Percentiles rank a stretch among this genome's conserved stretches.
Evolutionary conservation across 2,329 filamentous ascomycete genomes (phyloP).

Genomic region (Plectosphaerella sp.): DNA sequence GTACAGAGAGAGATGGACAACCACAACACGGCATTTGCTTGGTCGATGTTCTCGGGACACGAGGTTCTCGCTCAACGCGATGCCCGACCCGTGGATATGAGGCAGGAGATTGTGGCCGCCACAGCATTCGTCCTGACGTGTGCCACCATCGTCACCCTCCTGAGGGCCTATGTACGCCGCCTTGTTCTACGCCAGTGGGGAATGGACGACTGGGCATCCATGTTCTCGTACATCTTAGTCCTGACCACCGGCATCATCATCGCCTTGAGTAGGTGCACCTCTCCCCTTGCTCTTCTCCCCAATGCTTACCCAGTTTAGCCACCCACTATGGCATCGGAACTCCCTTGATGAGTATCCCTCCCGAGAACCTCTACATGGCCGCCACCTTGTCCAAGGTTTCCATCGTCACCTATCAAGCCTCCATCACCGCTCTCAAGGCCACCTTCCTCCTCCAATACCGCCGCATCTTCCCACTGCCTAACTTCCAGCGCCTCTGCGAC

Average conservation of each 20-base stretch:
- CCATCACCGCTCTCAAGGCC: conserved; percentile 24
- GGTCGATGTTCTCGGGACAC: too few species aligned
- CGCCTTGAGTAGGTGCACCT: conserved; percentile 4
- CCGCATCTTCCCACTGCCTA: conserved; percentile 19
- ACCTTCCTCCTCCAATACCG: conserved; percentile 32
- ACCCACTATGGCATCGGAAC: conserved; percentile 13
- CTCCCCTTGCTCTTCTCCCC: rapidly evolving
- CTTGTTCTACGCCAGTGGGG: conserved; percentile 19
- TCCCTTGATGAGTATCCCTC: conserved; percentile 7
- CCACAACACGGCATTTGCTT: too few species aligned
- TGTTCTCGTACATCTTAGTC: conserved; percentile 16
- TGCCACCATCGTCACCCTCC: conserved; percentile 3
- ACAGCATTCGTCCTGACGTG: neutral
- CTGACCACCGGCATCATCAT: conserved; percentile 5
- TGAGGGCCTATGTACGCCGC: conserved; percentile 15
- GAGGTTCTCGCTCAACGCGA: neutral
- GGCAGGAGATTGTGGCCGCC: conserved; percentile 1
- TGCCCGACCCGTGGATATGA: neutral
- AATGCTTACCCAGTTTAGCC: neutral
- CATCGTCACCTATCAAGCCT: conserved; percentile 24
- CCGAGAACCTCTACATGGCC: conserved; percentile 8
- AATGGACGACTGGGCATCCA: conserved; percentile 18
- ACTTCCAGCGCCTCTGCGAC: conserved; percentile 10
- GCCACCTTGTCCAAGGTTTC: conserved; percentile 20
- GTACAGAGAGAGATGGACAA: too few species aligned